These are phyloP conservation scores for Vigna trinervia DNA, from an alignment of 306 rosid genomes.

Conservation along the genomic window DNA sequence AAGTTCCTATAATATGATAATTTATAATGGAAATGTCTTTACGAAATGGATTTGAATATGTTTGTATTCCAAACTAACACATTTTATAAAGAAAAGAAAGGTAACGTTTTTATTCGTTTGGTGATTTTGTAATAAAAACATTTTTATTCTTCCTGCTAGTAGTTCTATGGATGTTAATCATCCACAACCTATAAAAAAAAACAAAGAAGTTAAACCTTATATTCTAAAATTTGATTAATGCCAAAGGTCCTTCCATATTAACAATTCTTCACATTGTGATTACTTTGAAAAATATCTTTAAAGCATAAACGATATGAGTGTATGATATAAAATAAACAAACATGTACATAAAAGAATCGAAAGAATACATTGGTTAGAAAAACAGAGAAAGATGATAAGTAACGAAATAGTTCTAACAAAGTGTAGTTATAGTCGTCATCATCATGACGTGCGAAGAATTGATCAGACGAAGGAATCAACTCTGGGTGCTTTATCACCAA, in stretches of 20 bases:
- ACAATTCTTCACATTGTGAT: neutral
- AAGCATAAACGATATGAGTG: too few relatives aligned
- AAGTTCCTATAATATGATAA: neutral
- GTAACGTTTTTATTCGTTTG: neutral
- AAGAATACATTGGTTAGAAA: slow-evolving; percentile 29
- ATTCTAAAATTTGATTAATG: too few relatives aligned
- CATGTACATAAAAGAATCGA: neutral
- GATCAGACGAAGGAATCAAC: slow-evolving; percentile 52
- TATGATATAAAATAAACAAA: too few relatives aligned
- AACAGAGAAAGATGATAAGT: neutral
- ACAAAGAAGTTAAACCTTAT: too few relatives aligned
- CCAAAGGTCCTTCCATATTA: neutral
- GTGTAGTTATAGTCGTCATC: neutral
- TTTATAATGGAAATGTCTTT: neutral
- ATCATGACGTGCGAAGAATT: neutral
- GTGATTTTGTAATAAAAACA: neutral
- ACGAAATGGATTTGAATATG: neutral
- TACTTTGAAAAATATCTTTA: neutral
- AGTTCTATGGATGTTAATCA: too few relatives aligned
- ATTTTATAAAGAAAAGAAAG: too few relatives aligned
- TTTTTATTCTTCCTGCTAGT: too few relatives aligned
- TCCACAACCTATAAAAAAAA: neutral
- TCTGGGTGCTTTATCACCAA: slow-evolving; percentile 67
- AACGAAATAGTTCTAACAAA: neutral
- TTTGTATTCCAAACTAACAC: neutral